Percentiles rank a stretch among this genome's conserved stretches.
Conservation (phyloP, 352 stramenopile species). For the Globisporangium sylvaticum region DNA sequence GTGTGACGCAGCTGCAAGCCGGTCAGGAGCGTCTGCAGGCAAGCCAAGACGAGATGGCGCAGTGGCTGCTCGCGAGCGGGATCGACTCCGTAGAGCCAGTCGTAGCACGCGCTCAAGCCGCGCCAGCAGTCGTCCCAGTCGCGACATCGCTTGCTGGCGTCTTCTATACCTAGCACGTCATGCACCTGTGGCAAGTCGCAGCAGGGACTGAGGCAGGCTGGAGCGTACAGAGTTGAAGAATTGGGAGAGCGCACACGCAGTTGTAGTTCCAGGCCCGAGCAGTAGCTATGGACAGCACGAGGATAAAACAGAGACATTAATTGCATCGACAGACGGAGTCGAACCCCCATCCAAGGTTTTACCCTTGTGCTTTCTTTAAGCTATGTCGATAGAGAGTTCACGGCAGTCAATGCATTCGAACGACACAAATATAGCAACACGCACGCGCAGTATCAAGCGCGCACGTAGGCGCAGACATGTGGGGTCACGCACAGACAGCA, state of each 20-base stretch:
- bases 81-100: too few species aligned
- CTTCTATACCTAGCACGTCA: neutral
- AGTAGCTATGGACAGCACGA: neutral
- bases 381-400: neutral
- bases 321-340: conserved; percentile 2
- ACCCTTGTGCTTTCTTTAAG: neutral
- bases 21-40: neutral
- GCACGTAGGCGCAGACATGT: too few species aligned
- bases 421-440: neutral
- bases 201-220: too few species aligned
- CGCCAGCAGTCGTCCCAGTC: neutral
- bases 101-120: neutral
- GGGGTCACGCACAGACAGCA: too few species aligned
- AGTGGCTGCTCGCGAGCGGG: neutral
- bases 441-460: neutral
- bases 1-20: neutral
- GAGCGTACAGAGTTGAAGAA: too few species aligned
- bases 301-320: neutral
- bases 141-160: neutral
- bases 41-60: neutral
- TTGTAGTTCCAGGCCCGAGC: too few species aligned
- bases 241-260: too few species aligned
- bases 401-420: neutral
- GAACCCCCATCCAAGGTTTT: neutral
- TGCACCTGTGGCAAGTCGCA: neutral